phyloP scores from a whole-genome alignment of 2,329 filamentous ascomycete genomes.

The Apiospora kogelbergensis region DNA sequence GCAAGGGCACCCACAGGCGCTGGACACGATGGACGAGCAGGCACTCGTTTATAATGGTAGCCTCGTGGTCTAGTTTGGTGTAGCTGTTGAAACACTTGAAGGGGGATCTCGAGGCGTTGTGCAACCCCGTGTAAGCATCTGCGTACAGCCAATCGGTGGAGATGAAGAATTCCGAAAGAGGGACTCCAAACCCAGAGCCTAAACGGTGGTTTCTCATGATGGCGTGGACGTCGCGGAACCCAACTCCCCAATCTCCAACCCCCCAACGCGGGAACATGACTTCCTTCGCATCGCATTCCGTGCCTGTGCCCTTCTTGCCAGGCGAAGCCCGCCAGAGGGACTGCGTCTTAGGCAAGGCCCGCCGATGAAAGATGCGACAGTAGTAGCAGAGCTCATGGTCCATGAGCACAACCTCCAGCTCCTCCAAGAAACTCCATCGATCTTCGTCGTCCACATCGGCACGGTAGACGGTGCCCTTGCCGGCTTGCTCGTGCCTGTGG shows the following conservation, averaged over 20 bases:
- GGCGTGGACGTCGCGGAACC: conserved; percentile 15
- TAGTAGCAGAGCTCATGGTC: conserved; percentile 15
- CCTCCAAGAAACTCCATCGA: conserved; percentile 14
- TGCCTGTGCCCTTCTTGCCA: not conserved
- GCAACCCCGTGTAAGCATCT: conserved; percentile 12
- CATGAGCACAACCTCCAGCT: conserved; percentile 8
- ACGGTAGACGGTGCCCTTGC: conserved; percentile 7
- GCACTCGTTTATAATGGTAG: conserved; percentile 1
- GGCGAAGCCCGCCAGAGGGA: conserved; percentile 9
- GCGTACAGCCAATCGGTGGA: conserved; percentile 16
- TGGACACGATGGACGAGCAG: conserved; percentile 15
- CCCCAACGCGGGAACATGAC: conserved; percentile 13
- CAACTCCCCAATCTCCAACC: conserved; percentile 14
- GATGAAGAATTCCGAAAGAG: conserved; percentile 12
- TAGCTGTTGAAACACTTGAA: conserved; percentile 17
- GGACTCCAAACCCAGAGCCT: conserved; percentile 4
- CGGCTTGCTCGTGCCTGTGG: not conserved
- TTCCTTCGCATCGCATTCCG: conserved; percentile 14
- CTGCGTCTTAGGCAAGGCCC: not conserved
- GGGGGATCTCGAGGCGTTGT: conserved; percentile 12
- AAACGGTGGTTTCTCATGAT: conserved; percentile 10
- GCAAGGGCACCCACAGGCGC: conserved; percentile 16
- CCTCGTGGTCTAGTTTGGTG: conserved; percentile 16
- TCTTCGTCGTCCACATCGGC: not conserved
- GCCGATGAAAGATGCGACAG: conserved; percentile 16